Evolutionary conservation across 139 green algal genomes (phyloP).

Genomic region (Parachlorella kessleri): DNA sequence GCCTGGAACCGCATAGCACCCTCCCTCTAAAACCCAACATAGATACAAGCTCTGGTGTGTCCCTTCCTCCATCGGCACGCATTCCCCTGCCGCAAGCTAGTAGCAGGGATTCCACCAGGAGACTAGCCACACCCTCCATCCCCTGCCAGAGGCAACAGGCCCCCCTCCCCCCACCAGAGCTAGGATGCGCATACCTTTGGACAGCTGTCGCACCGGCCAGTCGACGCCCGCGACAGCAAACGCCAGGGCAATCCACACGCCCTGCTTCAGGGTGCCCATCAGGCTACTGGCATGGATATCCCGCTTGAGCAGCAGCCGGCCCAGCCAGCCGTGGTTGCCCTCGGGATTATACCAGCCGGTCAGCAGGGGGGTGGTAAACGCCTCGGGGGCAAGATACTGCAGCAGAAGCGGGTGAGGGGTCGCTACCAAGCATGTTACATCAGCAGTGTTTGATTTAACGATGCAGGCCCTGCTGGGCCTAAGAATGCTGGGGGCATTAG

Average conservation of each 20-base stretch:
- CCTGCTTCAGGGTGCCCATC: background rate
- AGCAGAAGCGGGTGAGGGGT: background rate
- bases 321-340: background rate
- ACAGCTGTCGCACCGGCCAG: conserved; percentile 59
- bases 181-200: background rate
- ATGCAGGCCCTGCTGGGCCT: no score
- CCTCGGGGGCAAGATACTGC: conserved; percentile 7
- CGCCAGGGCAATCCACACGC: background rate
- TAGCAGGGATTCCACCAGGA: no score
- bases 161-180: no score
- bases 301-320: background rate
- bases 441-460: no score
- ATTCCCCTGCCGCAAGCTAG: background rate
- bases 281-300: background rate
- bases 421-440: no score
- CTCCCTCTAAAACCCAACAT: no score
- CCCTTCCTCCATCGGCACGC: background rate
- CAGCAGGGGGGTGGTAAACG: conserved; percentile 8
- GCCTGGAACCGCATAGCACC: no score
- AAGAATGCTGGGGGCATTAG: no score
- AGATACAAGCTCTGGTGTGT: no score
- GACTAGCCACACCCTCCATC: no score
- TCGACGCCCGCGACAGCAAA: conserved; percentile 34
- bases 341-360: conserved; percentile 16
- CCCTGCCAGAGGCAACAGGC: no score